phyloP scores from a whole-genome alignment of 1,284 basidiomycete species.

The Papiliotrema flavescens region DNA sequence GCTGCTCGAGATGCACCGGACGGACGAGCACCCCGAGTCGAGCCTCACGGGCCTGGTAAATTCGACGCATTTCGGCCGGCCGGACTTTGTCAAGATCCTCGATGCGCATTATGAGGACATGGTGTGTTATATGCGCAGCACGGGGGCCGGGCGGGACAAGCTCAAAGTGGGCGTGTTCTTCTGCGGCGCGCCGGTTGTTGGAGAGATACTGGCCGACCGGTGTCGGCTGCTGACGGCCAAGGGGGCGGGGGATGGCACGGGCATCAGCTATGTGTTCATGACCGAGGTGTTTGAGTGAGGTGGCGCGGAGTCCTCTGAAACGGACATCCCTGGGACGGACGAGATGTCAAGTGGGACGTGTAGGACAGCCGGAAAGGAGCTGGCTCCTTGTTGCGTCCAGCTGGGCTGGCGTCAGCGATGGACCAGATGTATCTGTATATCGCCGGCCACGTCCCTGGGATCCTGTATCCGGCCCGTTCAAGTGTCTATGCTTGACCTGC shows the following conservation, averaged over 20 bases:
- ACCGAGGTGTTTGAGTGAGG: constrained; percentile 28
- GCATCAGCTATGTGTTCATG: constrained; percentile 29
- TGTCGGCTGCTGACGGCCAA: constrained; percentile 23
- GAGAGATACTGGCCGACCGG: constrained; percentile 30
- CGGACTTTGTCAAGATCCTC: constrained; percentile 28
- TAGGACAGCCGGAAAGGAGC: no score
- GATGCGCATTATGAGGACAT: constrained; percentile 33
- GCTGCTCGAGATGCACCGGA: constrained; percentile 29
- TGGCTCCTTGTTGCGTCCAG: no score
- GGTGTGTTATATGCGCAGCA: constrained; percentile 10
- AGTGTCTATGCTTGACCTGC: no score
- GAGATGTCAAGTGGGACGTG: no score
- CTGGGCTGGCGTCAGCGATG: no score
- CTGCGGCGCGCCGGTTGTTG: constrained; percentile 30
- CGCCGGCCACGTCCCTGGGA: no score
- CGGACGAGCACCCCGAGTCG: constrained; percentile 20
- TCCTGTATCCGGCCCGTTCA: no score
- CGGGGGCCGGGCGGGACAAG: constrained; percentile 14
- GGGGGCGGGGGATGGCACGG: constrained; percentile 18
- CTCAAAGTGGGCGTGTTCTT: constrained; percentile 35
- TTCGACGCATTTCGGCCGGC: constrained; percentile 26
- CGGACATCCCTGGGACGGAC: no score
- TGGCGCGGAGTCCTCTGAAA: background rate
- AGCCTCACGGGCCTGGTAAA: constrained; percentile 31
- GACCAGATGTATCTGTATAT: no score